phyloP scores from a whole-genome alignment of 2,329 filamentous ascomycete genomes.

The Geosmithia flava region DNA sequence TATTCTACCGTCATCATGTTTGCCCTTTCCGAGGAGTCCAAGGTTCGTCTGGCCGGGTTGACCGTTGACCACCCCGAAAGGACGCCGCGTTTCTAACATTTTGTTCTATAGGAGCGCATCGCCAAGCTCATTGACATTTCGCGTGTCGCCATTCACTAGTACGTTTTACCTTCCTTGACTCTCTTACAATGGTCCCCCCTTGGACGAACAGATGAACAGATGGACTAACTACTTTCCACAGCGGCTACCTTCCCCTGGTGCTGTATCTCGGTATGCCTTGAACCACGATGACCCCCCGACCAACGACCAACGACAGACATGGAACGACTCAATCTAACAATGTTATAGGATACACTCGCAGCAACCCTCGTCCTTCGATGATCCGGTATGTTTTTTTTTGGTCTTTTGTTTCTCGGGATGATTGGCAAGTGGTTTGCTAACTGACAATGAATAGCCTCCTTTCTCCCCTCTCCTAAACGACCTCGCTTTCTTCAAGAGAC shows the following conservation, averaged over 20 bases:
- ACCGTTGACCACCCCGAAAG: neutral
- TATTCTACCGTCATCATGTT: constrained; percentile 33
- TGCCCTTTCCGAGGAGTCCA: constrained; percentile 86
- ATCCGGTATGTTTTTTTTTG: constrained; percentile 32
- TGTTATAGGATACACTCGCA: constrained; percentile 72
- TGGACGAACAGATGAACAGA: no score
- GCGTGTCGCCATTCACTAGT: constrained; percentile 93
- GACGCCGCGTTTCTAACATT: constrained; percentile 1
- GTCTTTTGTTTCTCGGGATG: no score
- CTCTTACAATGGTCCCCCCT: no score
- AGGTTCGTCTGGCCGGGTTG: constrained; percentile 42
- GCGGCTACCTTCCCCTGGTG: constrained; percentile 92
- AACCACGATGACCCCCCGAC: constrained; percentile 12
- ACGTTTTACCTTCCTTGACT: constrained; percentile 20
- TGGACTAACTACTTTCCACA: constrained; percentile 19
- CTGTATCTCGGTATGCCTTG: constrained; percentile 72
- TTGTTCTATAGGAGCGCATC: constrained; percentile 71
- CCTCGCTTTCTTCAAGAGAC: neutral
- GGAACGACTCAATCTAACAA: constrained; percentile 12
- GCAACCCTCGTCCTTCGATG: constrained; percentile 72
- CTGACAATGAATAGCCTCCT: constrained; percentile 36
- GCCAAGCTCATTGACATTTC: constrained; percentile 92
- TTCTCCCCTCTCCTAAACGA: constrained; percentile 47
- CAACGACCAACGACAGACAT: constrained; percentile 2
- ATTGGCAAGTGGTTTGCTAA: no score